phyloP scores from a whole-genome alignment of 768 basidiomycete species.

The Auricularia heimuer region DNA sequence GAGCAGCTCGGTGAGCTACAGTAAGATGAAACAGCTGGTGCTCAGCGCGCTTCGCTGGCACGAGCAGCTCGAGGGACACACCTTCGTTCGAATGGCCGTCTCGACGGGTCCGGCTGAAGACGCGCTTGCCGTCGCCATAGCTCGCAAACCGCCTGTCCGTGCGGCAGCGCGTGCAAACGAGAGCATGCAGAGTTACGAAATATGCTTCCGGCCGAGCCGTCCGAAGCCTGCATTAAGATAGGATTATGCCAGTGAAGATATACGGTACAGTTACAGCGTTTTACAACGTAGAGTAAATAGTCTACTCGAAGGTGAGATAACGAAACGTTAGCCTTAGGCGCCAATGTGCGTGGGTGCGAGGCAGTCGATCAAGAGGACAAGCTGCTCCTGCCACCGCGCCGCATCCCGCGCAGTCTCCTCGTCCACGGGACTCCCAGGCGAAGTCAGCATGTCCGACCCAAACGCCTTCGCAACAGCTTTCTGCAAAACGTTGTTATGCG shows the following conservation, averaged over 20 bases:
- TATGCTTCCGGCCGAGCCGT: too few relatives aligned
- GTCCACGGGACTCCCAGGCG: background rate
- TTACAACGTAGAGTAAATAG: too few relatives aligned
- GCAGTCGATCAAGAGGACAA: background rate
- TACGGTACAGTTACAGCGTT: too few relatives aligned
- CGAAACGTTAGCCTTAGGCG: too few relatives aligned
- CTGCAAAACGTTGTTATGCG: background rate
- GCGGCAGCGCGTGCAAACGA: background rate
- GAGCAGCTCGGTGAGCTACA: constrained; percentile 51
- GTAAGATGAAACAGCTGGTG: too few relatives aligned
- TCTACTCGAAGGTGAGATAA: too few relatives aligned
- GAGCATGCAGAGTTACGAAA: background rate
- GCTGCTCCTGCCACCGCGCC: background rate
- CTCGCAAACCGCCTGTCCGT: background rate
- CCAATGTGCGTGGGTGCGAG: background rate
- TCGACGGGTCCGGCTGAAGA: constrained; percentile 38
- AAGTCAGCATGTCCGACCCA: background rate
- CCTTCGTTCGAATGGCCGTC: constrained; percentile 39
- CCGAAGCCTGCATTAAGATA: too few relatives aligned
- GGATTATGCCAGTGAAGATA: too few relatives aligned
- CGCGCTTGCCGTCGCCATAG: constrained; percentile 5
- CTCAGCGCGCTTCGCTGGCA: constrained; percentile 2
- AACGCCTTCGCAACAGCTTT: background rate
- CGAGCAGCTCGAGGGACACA: constrained; percentile 1
- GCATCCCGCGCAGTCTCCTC: background rate